Percentiles rank a stretch among this genome's conserved stretches.
These are phyloP conservation scores for Diaporthe australafricana DNA, from an alignment of 2,329 filamentous ascomycete genomes.

Conservation along the genomic window DNA sequence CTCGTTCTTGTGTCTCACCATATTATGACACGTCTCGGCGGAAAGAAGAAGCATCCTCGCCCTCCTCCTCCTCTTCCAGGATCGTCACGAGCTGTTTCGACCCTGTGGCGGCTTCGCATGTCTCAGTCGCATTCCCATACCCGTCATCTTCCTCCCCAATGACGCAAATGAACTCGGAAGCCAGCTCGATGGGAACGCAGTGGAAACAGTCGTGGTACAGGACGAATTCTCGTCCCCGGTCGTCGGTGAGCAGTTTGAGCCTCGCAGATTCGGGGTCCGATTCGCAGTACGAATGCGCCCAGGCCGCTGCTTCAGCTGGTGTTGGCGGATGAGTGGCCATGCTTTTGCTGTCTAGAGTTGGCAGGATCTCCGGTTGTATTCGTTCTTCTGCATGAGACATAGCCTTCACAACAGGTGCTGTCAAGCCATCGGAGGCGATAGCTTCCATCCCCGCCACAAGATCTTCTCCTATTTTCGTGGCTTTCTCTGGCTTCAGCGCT, in stretches of 20 bases:
- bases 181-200: slow-evolving; percentile 1
- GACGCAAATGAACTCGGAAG: background rate
- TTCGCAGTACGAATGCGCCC: slow-evolving; percentile 15
- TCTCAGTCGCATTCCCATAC: background rate
- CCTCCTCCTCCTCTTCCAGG: background rate
- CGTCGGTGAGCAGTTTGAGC: background rate
- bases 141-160: background rate
- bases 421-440: background rate
- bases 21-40: too few species aligned
- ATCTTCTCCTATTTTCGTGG: too few species aligned
- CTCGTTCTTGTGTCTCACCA: background rate
- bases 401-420: background rate
- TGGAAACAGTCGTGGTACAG: slow-evolving; percentile 23
- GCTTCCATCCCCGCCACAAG: too few species aligned
- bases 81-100: background rate
- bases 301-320: background rate
- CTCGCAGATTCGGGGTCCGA: background rate
- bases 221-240: background rate
- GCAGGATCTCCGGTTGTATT: background rate
- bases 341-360: background rate
- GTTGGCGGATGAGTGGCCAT: background rate
- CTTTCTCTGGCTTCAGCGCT: too few species aligned
- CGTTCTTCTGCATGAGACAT: background rate
- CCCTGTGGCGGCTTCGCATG: background rate
- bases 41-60: background rate